Evolutionary conservation across 2,329 filamentous ascomycete species (phyloP).

Genomic region (Hypoxylon sp.): DNA sequence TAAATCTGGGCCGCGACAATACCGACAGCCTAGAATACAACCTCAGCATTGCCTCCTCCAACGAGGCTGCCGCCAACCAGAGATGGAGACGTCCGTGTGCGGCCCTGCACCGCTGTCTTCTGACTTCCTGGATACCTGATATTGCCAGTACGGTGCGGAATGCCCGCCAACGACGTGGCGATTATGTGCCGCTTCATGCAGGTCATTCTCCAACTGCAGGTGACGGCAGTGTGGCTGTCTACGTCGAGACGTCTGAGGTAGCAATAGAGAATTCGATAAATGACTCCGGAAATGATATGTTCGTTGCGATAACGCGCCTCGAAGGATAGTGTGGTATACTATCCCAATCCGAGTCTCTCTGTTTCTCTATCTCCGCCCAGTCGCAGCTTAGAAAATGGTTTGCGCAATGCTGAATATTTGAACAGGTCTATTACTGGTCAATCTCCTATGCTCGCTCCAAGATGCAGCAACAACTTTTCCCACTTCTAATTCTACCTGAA

Average conservation of each 20-base stretch:
- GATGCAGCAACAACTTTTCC: constrained; percentile 1
- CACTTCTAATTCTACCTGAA: constrained; percentile 1
- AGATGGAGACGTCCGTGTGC: constrained; percentile 3
- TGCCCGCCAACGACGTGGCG: constrained; percentile 14
- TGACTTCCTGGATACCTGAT: constrained; percentile 12
- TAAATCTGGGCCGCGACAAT: constrained; percentile 15
- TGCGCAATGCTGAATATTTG: neutral
- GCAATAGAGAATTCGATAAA: neutral
- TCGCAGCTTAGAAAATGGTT: neutral
- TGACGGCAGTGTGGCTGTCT: constrained; percentile 8
- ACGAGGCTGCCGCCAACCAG: constrained; percentile 4
- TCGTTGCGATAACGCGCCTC: neutral
- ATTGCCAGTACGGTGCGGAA: neutral
- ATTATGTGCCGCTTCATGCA: constrained; percentile 20
- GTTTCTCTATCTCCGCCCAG: neutral
- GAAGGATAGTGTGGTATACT: neutral
- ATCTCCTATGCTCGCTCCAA: constrained; percentile 4
- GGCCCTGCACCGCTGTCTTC: constrained; percentile 1
- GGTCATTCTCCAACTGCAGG: neutral
- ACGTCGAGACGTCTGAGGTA: neutral
- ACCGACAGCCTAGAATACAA: constrained; percentile 18
- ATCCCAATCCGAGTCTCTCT: constrained; percentile 4
- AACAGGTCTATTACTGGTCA: constrained; percentile 3
- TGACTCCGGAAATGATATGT: neutral
- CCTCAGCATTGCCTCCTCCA: constrained; percentile 9